Evolutionary conservation across 1,284 basidiomycete species (phyloP), one percentile per base, ranked within the genome.

Genomic region (Naganishia albida): DNA sequence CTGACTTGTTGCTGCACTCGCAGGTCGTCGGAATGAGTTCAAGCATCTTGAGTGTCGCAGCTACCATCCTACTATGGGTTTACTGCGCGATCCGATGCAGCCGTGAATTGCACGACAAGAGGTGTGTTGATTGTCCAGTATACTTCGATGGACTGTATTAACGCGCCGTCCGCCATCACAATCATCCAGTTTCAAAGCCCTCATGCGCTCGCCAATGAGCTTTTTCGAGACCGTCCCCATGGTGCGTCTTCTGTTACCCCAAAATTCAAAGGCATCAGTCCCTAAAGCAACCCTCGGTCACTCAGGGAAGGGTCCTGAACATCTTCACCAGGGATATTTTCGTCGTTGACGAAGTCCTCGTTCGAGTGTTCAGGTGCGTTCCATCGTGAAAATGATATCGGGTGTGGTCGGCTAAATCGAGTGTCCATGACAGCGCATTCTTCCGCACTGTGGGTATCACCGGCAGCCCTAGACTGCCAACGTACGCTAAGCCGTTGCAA

Each of bases 271-370:
- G 16, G 4, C n/a, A 2, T 25, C 60, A 51, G 30, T 7, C 49
- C 3, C 30, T 62, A 20, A 43, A 34, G 26, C n/a, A 39, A 13
- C 74, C 77, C 82, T 62, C 89, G 87, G 1, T 87, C 34, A 34
- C 88, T 3, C 86, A 83, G 56, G 72, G 68, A 63, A 74, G 75
- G 56, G 81, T 75, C 67, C 74, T 81, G 38, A 81, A 81, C 69
- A 78, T 96, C 40, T 98, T 98, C 80, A 91, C 91, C 16, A 86
- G 93, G 6, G 95, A 99, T 74, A 87, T 90, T 50, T 94, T 94
- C 73, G 92, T 95, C 40, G 86, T 93, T 49, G 94, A 97, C 62
- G 86, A 90, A 72, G 81, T 91, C 7, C 83, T 94, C 26, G 86
- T 86, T 25, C 83, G 88, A 53, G 87, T 85, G 0, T 86, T 93